Evolutionary conservation across 2,329 filamentous ascomycete species (phyloP), one percentile per base, ranked within the genome.

Genomic region (Tolypocladium endophyticum): DNA sequence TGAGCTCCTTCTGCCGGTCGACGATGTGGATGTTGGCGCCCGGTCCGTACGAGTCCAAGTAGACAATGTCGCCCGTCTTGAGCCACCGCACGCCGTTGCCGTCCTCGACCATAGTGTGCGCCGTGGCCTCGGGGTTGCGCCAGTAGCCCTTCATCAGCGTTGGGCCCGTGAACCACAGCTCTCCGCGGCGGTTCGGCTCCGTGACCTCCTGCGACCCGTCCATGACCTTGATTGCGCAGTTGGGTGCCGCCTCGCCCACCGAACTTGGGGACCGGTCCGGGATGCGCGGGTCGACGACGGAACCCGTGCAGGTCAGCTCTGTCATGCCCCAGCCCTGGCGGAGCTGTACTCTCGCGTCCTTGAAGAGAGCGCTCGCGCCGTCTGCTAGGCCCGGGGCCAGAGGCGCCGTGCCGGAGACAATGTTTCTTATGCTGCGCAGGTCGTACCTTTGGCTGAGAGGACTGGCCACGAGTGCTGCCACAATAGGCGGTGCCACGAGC

Each of bases 51-150:
- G 88, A 89, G 2, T 80, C 79, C 28, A 93, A 75, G 5, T 92
- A 77, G 0, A 87, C 90, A 69, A 93, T 89, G 66, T 96, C 90
- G 14, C 91, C 91, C 0, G 91, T 95, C 39, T 82, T 83, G 79
- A 93, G 83, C 82, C 89, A 92, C 64, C 83, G 72, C 58, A 61
- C 28, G 8, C 84, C 83, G 63, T 90, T 84, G 7, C 85, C 78
- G 58, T 83, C 78, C 61, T 72, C 74, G 0, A 83, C 68, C 66
- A 89, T 94, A 0, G 90, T 92, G 68, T 93, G 89, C 58, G 80
- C 78, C 35, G 86, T 93, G 2, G 91, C 90, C 67, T 88, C 85
- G 39, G 88, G 84, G 67, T 94, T 93, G 73, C 92, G 88, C 58
- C 94, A 75, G 67, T 96, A 96, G 1, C 91, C 91, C 0, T 94